Percentiles rank a stretch among this genome's conserved stretches.
These are phyloP conservation scores for Curvularia hawaiiensis DNA, from an alignment of 2,329 filamentous ascomycete genomes.

Conservation along the genomic window DNA sequence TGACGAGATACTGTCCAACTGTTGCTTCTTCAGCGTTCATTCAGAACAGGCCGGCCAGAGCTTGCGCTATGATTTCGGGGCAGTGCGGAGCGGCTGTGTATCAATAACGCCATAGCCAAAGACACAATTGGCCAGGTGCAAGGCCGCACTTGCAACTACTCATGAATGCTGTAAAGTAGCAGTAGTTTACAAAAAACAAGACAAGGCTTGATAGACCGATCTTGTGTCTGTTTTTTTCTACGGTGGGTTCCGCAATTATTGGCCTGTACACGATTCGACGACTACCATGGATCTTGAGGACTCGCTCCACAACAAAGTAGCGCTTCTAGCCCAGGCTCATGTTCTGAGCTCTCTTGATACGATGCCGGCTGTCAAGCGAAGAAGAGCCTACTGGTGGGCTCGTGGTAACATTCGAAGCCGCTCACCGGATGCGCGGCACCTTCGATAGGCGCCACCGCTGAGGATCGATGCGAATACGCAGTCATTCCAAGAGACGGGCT, in stretches of 20 bases:
- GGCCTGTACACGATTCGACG: conserved; percentile 15
- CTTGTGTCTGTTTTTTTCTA: conserved; percentile 27
- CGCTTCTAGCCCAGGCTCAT: background rate
- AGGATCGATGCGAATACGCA: background rate
- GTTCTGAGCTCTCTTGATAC: background rate
- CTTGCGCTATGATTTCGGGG: conserved; percentile 15
- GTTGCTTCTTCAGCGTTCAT: conserved; percentile 21
- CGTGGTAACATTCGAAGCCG: background rate
- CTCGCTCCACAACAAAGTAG: background rate
- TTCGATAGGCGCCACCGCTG: background rate
- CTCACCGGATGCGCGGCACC: background rate
- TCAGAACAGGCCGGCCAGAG: conserved; percentile 10
- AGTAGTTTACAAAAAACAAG: conserved; percentile 19
- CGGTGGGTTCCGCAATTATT: conserved; percentile 24
- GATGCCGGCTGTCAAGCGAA: background rate
- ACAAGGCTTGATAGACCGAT: conserved; percentile 26
- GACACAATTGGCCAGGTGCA: conserved; percentile 20
- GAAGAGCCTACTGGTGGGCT: background rate
- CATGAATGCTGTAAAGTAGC: conserved; percentile 25
- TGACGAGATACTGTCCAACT: conserved; percentile 21
- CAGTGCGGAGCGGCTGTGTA: conserved; percentile 21
- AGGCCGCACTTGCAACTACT: conserved; percentile 18
- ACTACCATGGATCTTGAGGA: conserved; percentile 10
- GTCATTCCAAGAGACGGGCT: background rate
- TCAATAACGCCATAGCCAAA: conserved; percentile 19